Conservation (phyloP, 371 early-diverging fungal species). For the Mucor racemosus region DNA sequence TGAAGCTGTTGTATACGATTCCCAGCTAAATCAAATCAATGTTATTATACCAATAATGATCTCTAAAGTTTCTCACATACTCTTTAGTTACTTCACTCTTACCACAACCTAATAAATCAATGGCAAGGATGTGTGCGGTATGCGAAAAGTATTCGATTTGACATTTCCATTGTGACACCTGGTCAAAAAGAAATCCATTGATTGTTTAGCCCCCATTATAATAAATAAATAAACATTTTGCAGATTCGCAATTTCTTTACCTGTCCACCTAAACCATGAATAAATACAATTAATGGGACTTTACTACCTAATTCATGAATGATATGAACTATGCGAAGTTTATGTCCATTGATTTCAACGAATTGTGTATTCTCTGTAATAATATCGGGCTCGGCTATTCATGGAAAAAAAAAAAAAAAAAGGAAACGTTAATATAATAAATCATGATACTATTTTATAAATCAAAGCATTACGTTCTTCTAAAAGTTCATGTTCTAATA, state of each 20-base stretch:
- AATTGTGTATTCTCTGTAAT: constrained; percentile 57
- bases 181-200: background rate
- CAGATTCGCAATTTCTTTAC: constrained; percentile 31
- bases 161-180: constrained; percentile 70
- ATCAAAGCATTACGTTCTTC: constrained; percentile 28
- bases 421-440: background rate
- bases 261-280: constrained; percentile 78
- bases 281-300: constrained; percentile 71
- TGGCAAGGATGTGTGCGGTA: constrained; percentile 69
- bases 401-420: too few relatives aligned
- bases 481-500: constrained; percentile 39
- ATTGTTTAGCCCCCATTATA: background rate
- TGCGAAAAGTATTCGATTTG: constrained; percentile 73
- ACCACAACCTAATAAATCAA: constrained; percentile 74
- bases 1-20: constrained; percentile 61
- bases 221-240: background rate
- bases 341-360: constrained; percentile 61
- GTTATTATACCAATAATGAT: background rate
- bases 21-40: constrained; percentile 39
- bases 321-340: constrained; percentile 67
- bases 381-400: constrained; percentile 45
- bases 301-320: constrained; percentile 70
- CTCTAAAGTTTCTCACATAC: constrained; percentile 28
- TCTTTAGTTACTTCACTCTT: constrained; percentile 58
- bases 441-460: too few relatives aligned